Base-by-base conservation (phyloP, 208 protist species). In the Leptomonas seymouri region DNA sequence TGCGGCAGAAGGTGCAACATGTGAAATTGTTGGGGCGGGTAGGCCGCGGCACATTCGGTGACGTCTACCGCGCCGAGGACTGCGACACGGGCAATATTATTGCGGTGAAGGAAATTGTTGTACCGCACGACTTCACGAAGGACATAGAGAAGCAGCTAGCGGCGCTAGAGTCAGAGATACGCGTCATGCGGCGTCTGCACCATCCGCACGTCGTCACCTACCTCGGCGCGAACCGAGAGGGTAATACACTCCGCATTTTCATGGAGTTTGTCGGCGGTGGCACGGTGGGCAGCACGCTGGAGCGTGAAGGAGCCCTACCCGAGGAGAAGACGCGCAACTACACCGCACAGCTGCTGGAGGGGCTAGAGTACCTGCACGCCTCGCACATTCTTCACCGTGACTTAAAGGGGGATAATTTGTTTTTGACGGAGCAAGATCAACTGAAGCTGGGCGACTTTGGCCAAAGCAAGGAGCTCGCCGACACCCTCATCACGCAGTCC, bases 321-420 rank as follows among this genome's bases (percentile, higher is more conserved):
- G 93, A 97, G 60, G 79, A 90, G 55, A 67, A 81, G 45, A 78
- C 87, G 18, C 76, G 81, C 39, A 41, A 78, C 55, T 97, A 95
- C 76, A 95, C 91, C 6, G 55, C 56, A 16, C 95, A 98, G 81
- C 71, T 98, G 34, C 78, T 97, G 23, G 63, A 79, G 31, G 95
- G 93, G 27, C 71, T 98, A 5, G 78, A 89, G 51, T 98, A 98
- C 69, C 78, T 97, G n/a, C 95, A 98, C 69, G 67, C 51, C 23
- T 68, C 81, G 20, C 70, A 82, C 46, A 94, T 98, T 67, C 70
- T 97, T 21, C 96, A 98, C 60, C 82, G 94, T 27, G 96, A 98
- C 61, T 59, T 98, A 39, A 98, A 98, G 44, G 90, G 91, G 27
- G 94, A 98, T 68, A 98, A 98, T 58, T 68, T 98, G 6, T 96